Conservation (phyloP, 495 filamentous ascomycete genomes). For the Umbilicaria muhlenbergii region DNA sequence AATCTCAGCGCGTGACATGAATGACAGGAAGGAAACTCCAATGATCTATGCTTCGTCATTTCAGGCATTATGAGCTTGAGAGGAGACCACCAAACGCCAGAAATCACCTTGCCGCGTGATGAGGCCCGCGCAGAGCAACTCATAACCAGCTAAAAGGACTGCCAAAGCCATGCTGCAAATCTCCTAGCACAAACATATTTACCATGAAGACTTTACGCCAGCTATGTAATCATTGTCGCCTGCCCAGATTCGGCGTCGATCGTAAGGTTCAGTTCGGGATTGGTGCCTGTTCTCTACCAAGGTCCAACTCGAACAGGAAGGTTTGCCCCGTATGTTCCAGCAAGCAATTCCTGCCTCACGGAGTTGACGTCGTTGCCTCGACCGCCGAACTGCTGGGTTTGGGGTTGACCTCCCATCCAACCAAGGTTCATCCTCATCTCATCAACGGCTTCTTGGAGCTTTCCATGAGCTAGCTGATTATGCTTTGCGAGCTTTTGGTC, state of each 20-base stretch:
- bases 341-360: conserved; percentile 64
- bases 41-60: neutral
- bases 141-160: neutral
- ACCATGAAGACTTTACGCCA: too few relatives aligned
- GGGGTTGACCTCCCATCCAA: conserved; percentile 50
- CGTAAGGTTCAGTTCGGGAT: neutral
- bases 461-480: conserved; percentile 72
- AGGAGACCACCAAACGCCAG: neutral
- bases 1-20: neutral
- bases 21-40: neutral
- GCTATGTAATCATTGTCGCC: neutral
- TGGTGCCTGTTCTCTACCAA: conserved; percentile 29
- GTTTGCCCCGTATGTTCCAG: conserved; percentile 57
- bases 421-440: conserved; percentile 58
- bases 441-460: conserved; percentile 63
- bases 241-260: neutral
- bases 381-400: conserved; percentile 26
- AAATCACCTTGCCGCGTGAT: neutral
- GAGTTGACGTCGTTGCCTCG: conserved; percentile 39
- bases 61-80: neutral
- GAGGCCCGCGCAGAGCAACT: neutral
- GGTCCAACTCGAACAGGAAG: conserved; percentile 58
- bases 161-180: neutral
- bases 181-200: neutral
- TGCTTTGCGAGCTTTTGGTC: conserved; percentile 79